phyloP scores from a whole-genome alignment of 257 asterid species.

The Solanum piurae region DNA sequence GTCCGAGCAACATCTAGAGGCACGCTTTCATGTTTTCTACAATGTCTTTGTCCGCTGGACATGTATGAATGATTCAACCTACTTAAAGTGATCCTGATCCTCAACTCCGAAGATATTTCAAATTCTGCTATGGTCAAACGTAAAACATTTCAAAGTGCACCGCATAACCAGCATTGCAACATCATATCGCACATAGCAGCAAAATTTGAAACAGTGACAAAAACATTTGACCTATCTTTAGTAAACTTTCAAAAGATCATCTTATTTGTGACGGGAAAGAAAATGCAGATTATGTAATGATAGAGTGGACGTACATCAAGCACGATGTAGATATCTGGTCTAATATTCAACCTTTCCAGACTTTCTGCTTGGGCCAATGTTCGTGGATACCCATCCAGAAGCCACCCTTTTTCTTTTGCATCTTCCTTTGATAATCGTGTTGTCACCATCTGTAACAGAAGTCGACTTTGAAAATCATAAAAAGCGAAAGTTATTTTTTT shows the following conservation, averaged over 20 bases:
- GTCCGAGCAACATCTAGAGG: neutral
- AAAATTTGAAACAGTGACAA: neutral
- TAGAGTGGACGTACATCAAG: constrained; percentile 54
- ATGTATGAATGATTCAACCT: neutral
- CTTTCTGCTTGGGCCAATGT: constrained; percentile 77
- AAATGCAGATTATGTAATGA: neutral
- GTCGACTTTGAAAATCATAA: constrained; percentile 3
- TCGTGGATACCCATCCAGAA: constrained; percentile 90
- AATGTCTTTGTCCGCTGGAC: neutral
- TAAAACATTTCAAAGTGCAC: neutral
- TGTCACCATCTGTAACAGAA: constrained; percentile 66
- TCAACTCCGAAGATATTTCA: neutral
- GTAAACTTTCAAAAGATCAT: neutral
- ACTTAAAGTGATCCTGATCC: neutral
- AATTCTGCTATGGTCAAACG: neutral
- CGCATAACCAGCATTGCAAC: neutral
- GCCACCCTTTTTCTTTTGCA: constrained; percentile 94
- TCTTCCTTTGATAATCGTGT: constrained; percentile 59
- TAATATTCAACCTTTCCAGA: constrained; percentile 63
- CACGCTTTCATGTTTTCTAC: neutral
- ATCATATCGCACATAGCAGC: neutral
- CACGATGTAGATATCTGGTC: constrained; percentile 71
- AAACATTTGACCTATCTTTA: neutral
- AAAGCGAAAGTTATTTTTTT: neutral
- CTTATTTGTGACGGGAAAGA: neutral